These are phyloP conservation scores for Xylaria curta DNA, from an alignment of 495 filamentous ascomycete genomes.

Conservation along the genomic window DNA sequence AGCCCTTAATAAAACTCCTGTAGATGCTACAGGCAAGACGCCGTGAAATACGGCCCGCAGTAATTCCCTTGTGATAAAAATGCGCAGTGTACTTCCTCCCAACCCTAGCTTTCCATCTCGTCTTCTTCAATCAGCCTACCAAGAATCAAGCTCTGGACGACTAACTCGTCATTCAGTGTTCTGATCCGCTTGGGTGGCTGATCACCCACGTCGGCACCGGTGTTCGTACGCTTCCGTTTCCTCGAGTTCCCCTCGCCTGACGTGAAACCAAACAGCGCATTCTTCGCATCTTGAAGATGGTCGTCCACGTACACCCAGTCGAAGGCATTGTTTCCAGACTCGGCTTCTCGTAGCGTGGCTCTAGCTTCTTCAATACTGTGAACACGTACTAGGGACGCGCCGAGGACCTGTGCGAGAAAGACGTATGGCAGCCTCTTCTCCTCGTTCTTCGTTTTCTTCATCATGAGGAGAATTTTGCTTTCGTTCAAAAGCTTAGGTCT, in stretches of 20 bases:
- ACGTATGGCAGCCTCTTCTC: conserved; percentile 62
- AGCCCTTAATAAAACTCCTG: conserved; percentile 16
- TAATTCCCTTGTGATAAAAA: conserved; percentile 18
- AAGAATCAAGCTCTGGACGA: conserved; percentile 92
- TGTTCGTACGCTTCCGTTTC: conserved; percentile 55
- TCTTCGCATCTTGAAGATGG: conserved; percentile 33
- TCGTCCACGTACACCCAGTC: conserved; percentile 83
- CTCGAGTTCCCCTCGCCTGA: conserved; percentile 36
- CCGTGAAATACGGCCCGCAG: conserved; percentile 26
- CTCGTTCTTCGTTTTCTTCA: conserved; percentile 69
- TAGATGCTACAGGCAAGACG: conserved; percentile 27
- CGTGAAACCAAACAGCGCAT: conserved; percentile 32
- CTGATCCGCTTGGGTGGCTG: conserved; percentile 57
- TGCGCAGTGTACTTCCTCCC: not conserved
- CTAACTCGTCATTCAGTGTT: conserved; percentile 80
- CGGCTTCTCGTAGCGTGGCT: conserved; percentile 58
- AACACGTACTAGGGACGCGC: conserved; percentile 71
- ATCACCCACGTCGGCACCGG: conserved; percentile 37
- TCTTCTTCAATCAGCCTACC: conserved; percentile 75
- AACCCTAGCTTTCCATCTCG: conserved; percentile 46
- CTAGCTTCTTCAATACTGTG: conserved; percentile 68
- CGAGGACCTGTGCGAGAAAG: conserved; percentile 81
- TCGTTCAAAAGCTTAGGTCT: conserved; percentile 69
- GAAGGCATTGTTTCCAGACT: conserved; percentile 61
- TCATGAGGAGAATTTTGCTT: conserved; percentile 76